A percentile compares a stretch with the other conserved stretches of the same genome.
Conservation (phyloP, 345 rosid genomes). For the Microthlaspi erraticum region DNA sequence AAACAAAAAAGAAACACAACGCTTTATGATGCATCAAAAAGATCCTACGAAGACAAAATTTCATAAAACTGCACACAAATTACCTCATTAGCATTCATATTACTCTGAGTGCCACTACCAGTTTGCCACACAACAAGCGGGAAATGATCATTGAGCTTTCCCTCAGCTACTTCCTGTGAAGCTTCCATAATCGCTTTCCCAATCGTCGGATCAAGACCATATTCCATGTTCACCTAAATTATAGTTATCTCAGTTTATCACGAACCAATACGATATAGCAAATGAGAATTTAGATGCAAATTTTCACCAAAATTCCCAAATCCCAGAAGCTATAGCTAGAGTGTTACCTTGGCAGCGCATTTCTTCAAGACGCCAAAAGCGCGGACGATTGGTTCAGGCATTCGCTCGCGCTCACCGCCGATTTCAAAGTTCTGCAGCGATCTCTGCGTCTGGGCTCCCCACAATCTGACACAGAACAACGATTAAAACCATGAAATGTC, state of each 20-base stretch:
- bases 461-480: constrained; percentile 54
- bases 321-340: not conserved
- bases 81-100: constrained; percentile 99
- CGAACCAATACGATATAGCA: not conserved
- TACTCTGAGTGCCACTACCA: constrained; percentile 99
- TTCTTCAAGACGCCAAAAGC: constrained; percentile 95
- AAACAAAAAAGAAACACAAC: constrained; percentile 13
- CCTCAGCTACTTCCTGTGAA: constrained; percentile 92
- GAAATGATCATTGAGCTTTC: constrained; percentile 83
- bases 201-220: constrained; percentile 84
- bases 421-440: constrained; percentile 93
- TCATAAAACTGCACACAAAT: not conserved
- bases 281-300: not conserved
- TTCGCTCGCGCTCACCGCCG: constrained; percentile 89
- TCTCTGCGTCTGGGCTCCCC: constrained; percentile 99
- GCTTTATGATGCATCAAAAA: not conserved
- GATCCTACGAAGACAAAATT: not conserved
- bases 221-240: constrained; percentile 82
- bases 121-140: constrained; percentile 98
- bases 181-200: constrained; percentile 95
- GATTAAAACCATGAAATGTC: not conserved
- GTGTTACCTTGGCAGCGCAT: constrained; percentile 89
- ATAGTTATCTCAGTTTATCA: constrained; percentile 1
- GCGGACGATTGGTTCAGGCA: constrained; percentile 94
- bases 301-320: not conserved